These are phyloP conservation scores for Krasilnikovozyma curviuscula DNA, from an alignment of 768 basidiomycete genomes.

Conservation along the genomic window DNA sequence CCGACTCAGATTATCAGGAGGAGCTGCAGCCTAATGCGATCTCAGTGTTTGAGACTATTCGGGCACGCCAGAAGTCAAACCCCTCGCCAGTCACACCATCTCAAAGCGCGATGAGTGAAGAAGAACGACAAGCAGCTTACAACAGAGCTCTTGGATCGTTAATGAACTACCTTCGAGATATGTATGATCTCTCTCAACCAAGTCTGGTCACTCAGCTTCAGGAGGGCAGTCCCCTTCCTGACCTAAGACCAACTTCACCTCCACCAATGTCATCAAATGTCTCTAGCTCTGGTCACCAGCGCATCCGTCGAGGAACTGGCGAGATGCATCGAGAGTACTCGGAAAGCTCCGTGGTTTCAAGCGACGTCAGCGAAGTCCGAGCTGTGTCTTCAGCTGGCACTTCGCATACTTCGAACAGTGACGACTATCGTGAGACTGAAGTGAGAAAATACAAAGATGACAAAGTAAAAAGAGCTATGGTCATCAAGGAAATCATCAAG, in stretches of 20 bases:
- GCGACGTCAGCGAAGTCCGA: background rate
- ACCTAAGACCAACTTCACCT: background rate
- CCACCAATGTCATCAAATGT: background rate
- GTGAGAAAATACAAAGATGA: constrained; percentile 75
- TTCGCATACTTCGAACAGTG: constrained; percentile 1
- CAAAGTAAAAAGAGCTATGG: constrained; percentile 56
- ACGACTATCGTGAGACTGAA: background rate
- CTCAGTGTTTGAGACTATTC: no score
- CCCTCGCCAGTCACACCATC: no score
- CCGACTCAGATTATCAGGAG: no score
- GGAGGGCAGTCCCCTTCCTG: background rate
- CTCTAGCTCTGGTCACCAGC: background rate
- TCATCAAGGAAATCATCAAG: constrained; percentile 82
- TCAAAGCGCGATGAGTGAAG: background rate
- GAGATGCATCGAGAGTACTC: constrained; percentile 7
- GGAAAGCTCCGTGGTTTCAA: background rate
- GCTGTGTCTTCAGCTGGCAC: constrained; percentile 4
- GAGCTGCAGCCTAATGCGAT: no score
- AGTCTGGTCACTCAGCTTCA: constrained; percentile 22
- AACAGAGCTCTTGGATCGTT: constrained; percentile 54
- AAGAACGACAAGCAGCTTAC: constrained; percentile 11
- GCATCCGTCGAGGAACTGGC: background rate
- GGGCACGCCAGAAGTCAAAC: no score
- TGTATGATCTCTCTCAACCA: constrained; percentile 76
- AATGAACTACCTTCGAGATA: constrained; percentile 88